These are phyloP conservation scores for Aspergillus fumigatiaffinis DNA, from an alignment of 2,329 filamentous ascomycete genomes.

Conservation along the genomic window DNA sequence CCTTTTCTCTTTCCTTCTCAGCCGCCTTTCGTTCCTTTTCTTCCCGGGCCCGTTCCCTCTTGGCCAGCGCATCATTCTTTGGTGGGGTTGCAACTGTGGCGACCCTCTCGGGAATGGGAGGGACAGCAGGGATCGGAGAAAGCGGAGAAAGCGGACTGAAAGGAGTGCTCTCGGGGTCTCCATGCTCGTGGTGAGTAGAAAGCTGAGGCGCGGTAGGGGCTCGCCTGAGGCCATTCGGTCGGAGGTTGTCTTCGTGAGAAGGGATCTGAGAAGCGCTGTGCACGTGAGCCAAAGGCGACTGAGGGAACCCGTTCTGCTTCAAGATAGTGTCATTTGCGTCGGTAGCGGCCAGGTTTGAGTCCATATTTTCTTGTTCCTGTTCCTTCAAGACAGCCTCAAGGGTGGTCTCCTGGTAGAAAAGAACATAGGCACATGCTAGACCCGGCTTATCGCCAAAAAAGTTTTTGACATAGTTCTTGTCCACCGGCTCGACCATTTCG, in stretches of 20 bases:
- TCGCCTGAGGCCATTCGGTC: constrained; percentile 29
- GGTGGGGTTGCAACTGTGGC: not conserved
- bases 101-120: constrained; percentile 21
- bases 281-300: constrained; percentile 34
- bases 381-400: constrained; percentile 67
- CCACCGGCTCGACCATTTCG: constrained; percentile 96
- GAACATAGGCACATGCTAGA: constrained; percentile 89
- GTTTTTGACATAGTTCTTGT: constrained; percentile 92
- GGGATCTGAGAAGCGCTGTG: constrained; percentile 37
- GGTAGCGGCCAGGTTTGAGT: constrained; percentile 43
- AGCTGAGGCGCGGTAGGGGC: constrained; percentile 44
- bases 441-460: constrained; percentile 94
- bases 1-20: constrained; percentile 48
- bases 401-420: constrained; percentile 94
- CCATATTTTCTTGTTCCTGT: constrained; percentile 71
- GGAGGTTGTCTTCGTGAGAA: constrained; percentile 34
- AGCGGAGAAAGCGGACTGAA: constrained; percentile 4
- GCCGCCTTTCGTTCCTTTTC: constrained; percentile 55
- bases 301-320: constrained; percentile 31
- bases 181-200: constrained; percentile 41
- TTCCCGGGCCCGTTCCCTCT: constrained; percentile 60
- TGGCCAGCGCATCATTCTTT: constrained; percentile 62
- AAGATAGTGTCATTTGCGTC: constrained; percentile 34
- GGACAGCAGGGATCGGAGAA: constrained; percentile 14
- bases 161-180: constrained; percentile 16